Evolutionary conservation across 441 rosid species (phyloP).

Genomic region (Erodium texanum): DNA sequence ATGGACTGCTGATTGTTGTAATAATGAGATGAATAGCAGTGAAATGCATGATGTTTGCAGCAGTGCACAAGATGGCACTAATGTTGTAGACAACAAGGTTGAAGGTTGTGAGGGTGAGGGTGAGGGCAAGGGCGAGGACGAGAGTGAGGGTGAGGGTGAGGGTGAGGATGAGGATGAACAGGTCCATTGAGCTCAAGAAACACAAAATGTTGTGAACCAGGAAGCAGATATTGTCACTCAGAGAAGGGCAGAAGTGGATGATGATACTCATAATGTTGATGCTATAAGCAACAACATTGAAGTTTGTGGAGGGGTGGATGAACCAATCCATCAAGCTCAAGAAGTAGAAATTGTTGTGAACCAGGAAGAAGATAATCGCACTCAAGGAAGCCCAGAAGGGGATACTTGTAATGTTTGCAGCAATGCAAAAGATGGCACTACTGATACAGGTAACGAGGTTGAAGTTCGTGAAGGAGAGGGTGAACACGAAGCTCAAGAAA

Average conservation of each 20-base stretch:
- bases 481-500: conserved; percentile 27
- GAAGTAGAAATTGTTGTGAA: conserved; percentile 18
- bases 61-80: not conserved
- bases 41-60: conserved; percentile 8
- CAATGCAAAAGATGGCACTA: conserved; percentile 15
- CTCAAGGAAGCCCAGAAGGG: conserved; percentile 12
- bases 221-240: conserved; percentile 14
- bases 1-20: conserved; percentile 44
- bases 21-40: conserved; percentile 28
- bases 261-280: conserved; percentile 15
- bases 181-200: conserved; percentile 12
- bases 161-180: not conserved
- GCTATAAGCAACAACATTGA: conserved; percentile 18
- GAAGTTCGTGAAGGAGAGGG: conserved; percentile 29
- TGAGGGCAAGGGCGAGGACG: too few relatives aligned
- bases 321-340: conserved; percentile 25
- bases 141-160: too few relatives aligned
- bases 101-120: not conserved
- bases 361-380: conserved; percentile 18
- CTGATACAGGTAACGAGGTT: conserved; percentile 16
- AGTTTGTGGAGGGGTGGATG: conserved; percentile 29
- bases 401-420: conserved; percentile 17
- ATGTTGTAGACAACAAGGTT: not conserved
- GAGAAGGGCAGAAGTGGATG: not conserved
- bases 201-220: conserved; percentile 16